Conservation (phyloP, 106 monocot species). For the Phalaenopsis equestris region DNA sequence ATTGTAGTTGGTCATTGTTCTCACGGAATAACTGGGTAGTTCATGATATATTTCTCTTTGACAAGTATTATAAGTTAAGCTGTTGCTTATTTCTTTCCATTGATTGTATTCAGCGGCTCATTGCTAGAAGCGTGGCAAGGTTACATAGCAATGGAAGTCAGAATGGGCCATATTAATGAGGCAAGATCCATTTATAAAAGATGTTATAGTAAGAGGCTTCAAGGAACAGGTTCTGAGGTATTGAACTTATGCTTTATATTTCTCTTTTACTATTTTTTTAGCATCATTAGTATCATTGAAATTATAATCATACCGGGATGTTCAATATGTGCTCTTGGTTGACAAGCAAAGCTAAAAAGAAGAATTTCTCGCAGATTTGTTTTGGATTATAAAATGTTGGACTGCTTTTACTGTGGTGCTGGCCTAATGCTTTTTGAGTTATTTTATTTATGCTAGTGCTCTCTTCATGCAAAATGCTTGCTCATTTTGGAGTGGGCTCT, state of each 20-base stretch:
- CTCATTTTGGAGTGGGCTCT: not conserved
- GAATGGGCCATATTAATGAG: constrained; percentile 65
- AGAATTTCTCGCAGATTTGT: not conserved
- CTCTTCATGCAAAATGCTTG: not conserved
- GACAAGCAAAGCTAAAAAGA: not conserved
- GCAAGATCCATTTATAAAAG: constrained; percentile 94
- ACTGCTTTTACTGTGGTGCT: not conserved
- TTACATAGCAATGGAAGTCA: constrained; percentile 74
- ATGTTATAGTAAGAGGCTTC: constrained; percentile 78
- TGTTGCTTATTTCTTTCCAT: constrained; percentile 2
- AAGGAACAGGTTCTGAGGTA: constrained; percentile 90
- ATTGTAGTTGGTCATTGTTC: not conserved
- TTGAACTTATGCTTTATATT: not conserved
- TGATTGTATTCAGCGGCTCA: constrained; percentile 48
- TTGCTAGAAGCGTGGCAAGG: constrained; percentile 65
- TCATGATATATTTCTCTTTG: not conserved
- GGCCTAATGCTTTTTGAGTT: not conserved
- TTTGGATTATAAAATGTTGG: not conserved
- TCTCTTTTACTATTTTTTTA: constrained; percentile 3
- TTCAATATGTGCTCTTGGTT: not conserved
- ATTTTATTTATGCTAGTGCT: not conserved
- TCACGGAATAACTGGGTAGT: not conserved
- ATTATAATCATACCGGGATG: not conserved
- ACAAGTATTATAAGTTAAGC: not conserved
- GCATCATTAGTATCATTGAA: not conserved